phyloP scores from a whole-genome alignment of 1,139 yeast species.

The Pneumocystis carinii region DNA sequence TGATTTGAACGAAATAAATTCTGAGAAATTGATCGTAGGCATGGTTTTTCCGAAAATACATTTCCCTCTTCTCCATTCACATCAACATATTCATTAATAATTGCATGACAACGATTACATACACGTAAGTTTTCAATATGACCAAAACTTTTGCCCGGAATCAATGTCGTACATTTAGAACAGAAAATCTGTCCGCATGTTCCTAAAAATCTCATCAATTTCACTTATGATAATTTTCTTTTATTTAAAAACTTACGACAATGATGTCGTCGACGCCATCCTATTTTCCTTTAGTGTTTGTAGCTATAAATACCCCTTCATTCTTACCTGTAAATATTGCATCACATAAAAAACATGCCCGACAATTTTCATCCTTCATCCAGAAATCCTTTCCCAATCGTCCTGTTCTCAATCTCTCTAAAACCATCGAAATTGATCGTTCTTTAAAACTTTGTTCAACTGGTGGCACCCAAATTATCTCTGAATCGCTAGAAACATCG shows the following conservation, averaged over 20 bases:
- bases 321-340: slow-evolving; percentile 34
- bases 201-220: not conserved
- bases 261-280: slow-evolving; percentile 82
- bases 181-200: slow-evolving; percentile 83
- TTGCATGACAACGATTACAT: slow-evolving; percentile 60
- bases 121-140: slow-evolving; percentile 55
- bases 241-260: slow-evolving; percentile 46
- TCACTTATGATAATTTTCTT: not conserved
- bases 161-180: slow-evolving; percentile 64
- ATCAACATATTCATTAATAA: slow-evolving; percentile 36
- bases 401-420: slow-evolving; percentile 2
- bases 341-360: slow-evolving; percentile 67
- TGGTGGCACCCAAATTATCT: not conserved
- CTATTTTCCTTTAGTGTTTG: slow-evolving; percentile 19
- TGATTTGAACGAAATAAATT: not conserved
- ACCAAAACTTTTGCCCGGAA: slow-evolving; percentile 59
- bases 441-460: not conserved
- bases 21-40: not conserved
- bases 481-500: not conserved
- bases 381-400: slow-evolving; percentile 46
- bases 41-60: not conserved
- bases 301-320: not conserved
- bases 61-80: not conserved
- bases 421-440: not conserved
- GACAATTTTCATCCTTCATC: slow-evolving; percentile 83